A percentile compares a stretch with the other conserved stretches of the same genome.
Conservation (phyloP, 805 yeast species). For the Wickerhamomyces alni region DNA sequence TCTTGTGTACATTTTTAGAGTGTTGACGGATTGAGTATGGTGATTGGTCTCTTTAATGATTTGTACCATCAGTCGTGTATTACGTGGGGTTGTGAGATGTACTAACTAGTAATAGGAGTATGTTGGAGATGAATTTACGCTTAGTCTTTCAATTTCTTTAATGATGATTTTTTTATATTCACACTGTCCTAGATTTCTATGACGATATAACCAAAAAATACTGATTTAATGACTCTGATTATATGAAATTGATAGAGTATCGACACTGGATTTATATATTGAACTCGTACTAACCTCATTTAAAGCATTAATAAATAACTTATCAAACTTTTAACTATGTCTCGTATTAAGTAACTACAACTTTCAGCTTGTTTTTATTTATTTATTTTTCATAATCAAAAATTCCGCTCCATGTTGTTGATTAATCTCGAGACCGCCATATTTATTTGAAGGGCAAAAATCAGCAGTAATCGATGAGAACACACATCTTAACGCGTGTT, state of each 20-base stretch:
- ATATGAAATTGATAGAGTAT: not conserved
- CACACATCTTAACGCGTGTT: not conserved
- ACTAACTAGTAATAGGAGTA: not conserved
- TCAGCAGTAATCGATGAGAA: not conserved
- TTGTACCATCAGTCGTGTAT: not conserved
- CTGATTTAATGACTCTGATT: slow-evolving; percentile 46
- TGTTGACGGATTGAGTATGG: slow-evolving; percentile 38
- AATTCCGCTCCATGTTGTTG: too few species aligned
- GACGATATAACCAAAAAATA: slow-evolving; percentile 31
- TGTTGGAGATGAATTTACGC: not conserved
- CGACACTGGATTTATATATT: not conserved
- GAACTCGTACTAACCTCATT: not conserved
- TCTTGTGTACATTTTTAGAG: slow-evolving; percentile 39
- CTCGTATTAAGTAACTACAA: too few species aligned
- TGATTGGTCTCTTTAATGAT: slow-evolving; percentile 27
- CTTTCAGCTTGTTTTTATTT: too few species aligned
- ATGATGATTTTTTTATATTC: slow-evolving; percentile 37
- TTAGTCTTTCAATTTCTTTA: slow-evolving; percentile 1
- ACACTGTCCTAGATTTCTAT: slow-evolving; percentile 42
- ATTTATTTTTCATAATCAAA: too few species aligned
- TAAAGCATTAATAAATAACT: too few species aligned
- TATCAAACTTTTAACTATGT: too few species aligned
- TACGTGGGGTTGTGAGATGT: too few species aligned
- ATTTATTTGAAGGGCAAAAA: not conserved
- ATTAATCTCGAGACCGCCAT: too few species aligned